Base-by-base conservation (phyloP, 495 filamentous ascomycete species). In the Apiosordaria backusii region DNA sequence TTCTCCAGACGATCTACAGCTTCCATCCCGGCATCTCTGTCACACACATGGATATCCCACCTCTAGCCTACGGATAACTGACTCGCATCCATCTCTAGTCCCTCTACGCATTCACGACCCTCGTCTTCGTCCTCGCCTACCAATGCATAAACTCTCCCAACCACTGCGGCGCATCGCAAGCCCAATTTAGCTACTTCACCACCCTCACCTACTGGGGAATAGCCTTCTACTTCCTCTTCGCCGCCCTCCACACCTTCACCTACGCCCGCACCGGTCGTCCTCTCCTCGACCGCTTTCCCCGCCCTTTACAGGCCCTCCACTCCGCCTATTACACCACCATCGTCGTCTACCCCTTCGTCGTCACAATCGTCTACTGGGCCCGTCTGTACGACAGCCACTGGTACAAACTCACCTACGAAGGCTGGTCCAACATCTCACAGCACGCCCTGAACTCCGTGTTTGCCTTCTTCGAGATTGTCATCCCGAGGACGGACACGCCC, bases 141-240 rank as follows among this genome's bases (percentile, higher is more conserved):
- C 68, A 86, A 4, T 78, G 78, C 78, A 60, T 73, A 25, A 71
- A 70, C 15, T 55, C 67, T 1, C 53, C 69, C 2, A 62, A 75
- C 35, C 76, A 60, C 50, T 75, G 73, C 73, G 22, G 16, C 4
- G 62, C 65, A 2, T 80, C 72, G 69, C 77, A 78, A 26, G 74
- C 79, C 53, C 78, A 78, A 59, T 95, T 94, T 82, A 89, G 86
- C 68, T 96, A 84, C 83, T 96, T 96, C 81, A 96, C 92, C 4
- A 75, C 90, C 60, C 80, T 85, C 50, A 89, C 88, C 4, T 93
- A 90, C 80, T 94, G 90, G 90, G 89, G 90, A 0, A 70, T 93
- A 22, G 88, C 82, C 21, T 94, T 93, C 79, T 96, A 95, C 80
- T 88, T 88, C 75, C 78, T 86, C 19, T 77, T 87, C 64, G 77